Evolutionary conservation across 192 early-diverging fungal species (phyloP).

Genomic region (Mortierella antarctica): DNA sequence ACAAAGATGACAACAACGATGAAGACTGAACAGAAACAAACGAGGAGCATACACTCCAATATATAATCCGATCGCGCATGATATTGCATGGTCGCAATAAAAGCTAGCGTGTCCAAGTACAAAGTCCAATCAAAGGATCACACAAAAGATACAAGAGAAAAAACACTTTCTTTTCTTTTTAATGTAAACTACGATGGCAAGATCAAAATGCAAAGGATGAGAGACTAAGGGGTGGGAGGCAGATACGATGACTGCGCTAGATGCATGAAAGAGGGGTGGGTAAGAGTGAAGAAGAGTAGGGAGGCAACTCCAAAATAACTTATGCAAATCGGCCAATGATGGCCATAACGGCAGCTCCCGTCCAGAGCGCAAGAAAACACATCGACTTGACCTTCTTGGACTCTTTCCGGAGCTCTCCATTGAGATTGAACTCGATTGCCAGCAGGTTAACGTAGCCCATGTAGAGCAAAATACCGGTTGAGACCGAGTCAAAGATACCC

Average conservation of each 20-base stretch:
- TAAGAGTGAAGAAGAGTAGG: no score
- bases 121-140: no score
- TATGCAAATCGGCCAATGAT: constrained; percentile 66
- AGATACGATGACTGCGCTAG: no score
- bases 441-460: constrained; percentile 79
- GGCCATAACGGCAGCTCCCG: constrained; percentile 78
- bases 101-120: background rate
- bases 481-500: constrained; percentile 81
- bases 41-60: background rate
- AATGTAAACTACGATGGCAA: no score
- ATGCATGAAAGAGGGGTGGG: no score
- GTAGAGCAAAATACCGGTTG: constrained; percentile 85
- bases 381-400: constrained; percentile 51
- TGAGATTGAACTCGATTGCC: constrained; percentile 74
- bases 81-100: background rate
- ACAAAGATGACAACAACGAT: background rate
- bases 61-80: background rate
- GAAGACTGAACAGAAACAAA: background rate
- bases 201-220: no score
- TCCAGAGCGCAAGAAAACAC: constrained; percentile 73
- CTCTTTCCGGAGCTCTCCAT: constrained; percentile 47
- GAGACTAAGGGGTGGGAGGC: no score
- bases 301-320: no score
- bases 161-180: no score
- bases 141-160: no score